Conservation (phyloP, 2,329 filamentous ascomycete species). For the Bipolaris sorokiniana region DNA sequence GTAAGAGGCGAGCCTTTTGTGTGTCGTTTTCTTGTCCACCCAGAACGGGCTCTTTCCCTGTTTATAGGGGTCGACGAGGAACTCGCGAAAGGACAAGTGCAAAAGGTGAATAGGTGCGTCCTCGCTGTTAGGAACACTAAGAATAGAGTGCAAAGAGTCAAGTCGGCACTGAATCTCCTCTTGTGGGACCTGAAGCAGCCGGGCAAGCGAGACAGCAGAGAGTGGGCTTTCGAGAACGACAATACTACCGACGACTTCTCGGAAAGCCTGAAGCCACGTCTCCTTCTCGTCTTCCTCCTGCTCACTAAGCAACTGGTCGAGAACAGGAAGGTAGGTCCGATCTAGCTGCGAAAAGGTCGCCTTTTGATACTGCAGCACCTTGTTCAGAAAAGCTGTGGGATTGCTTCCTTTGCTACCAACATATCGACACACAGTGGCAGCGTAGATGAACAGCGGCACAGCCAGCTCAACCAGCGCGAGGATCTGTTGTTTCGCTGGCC, state of each 20-base stretch:
- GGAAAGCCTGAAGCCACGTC: conserved; percentile 18
- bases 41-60: conserved; percentile 37
- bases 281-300: conserved; percentile 38
- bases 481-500: conserved; percentile 33
- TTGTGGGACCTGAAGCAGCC: conserved; percentile 21
- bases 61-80: conserved; percentile 30
- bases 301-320: conserved; percentile 32
- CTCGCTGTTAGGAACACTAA: conserved; percentile 32
- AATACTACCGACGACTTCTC: conserved; percentile 25
- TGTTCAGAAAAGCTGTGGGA: background rate
- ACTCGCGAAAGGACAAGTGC: conserved; percentile 39
- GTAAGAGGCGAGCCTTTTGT: conserved; percentile 40
- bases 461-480: conserved; percentile 32
- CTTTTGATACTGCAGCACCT: conserved; percentile 23
- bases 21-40: conserved; percentile 43
- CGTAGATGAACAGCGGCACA: conserved; percentile 46
- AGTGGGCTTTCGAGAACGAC: conserved; percentile 30
- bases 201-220: conserved; percentile 19
- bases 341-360: conserved; percentile 26
- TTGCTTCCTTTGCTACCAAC: conserved; percentile 20
- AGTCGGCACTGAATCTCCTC: conserved; percentile 25
- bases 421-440: conserved; percentile 37
- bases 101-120: conserved; percentile 41
- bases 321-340: conserved; percentile 26
- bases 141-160: conserved; percentile 39